These are phyloP conservation scores for Heterobasidion irregulare DNA, from an alignment of 1,284 basidiomycete species.

Conservation along the genomic window DNA sequence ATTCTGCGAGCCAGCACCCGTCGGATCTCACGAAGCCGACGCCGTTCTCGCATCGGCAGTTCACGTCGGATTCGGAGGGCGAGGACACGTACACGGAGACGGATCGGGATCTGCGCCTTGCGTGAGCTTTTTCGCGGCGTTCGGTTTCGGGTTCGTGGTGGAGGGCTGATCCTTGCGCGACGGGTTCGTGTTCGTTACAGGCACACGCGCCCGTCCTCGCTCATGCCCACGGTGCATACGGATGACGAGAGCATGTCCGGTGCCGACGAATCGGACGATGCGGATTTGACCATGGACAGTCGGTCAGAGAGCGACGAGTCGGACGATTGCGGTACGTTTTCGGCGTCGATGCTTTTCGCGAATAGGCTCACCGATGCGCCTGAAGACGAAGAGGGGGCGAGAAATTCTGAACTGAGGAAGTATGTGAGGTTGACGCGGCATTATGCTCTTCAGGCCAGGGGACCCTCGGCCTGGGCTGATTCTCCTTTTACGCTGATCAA, in stretches of 20 bases:
- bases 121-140: slow-evolving; percentile 16
- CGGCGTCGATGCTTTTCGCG: neutral
- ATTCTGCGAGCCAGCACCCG: slow-evolving; percentile 3
- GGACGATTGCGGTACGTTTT: slow-evolving; percentile 21
- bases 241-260: slow-evolving; percentile 51
- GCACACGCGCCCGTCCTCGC: slow-evolving; percentile 41
- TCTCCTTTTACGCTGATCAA: slow-evolving; percentile 29
- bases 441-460: slow-evolving; percentile 20
- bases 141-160: neutral
- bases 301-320: slow-evolving; percentile 51
- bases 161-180: neutral
- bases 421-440: slow-evolving; percentile 20
- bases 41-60: slow-evolving; percentile 8
- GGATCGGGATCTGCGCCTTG: slow-evolving; percentile 8
- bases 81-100: slow-evolving; percentile 8
- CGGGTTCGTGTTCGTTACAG: slow-evolving; percentile 19
- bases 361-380: neutral
- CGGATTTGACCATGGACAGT: slow-evolving; percentile 48
- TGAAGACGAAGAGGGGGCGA: neutral
- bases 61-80: slow-evolving; percentile 12
- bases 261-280: slow-evolving; percentile 72
- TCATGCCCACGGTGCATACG: slow-evolving; percentile 18
- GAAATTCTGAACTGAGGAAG: neutral
- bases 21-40: slow-evolving; percentile 7
- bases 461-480: slow-evolving; percentile 24